Conservation (phyloP, 768 basidiomycete species). For the Termitomyces sp. region DNA sequence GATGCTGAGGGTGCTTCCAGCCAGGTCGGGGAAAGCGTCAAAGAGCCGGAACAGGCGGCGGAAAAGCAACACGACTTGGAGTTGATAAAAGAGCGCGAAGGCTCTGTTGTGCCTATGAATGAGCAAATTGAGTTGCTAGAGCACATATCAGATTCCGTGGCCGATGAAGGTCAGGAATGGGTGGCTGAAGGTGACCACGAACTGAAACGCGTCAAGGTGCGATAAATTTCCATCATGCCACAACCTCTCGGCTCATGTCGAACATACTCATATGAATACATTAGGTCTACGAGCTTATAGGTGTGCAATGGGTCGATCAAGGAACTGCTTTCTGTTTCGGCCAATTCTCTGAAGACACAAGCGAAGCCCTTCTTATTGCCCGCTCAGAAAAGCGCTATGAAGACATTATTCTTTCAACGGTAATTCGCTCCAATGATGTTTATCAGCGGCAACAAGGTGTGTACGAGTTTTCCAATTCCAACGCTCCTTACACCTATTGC, state of each 20-base stretch:
- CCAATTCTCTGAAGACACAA: slow-evolving; percentile 70
- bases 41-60: slow-evolving; percentile 14
- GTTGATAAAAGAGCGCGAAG: slow-evolving; percentile 29
- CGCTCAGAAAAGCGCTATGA: slow-evolving; percentile 70
- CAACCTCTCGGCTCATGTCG: not conserved
- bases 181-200: slow-evolving; percentile 62
- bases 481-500: slow-evolving; percentile 2
- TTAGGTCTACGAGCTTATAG: slow-evolving; percentile 92
- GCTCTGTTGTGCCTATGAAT: slow-evolving; percentile 27
- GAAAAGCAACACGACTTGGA: slow-evolving; percentile 14
- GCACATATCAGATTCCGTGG: slow-evolving; percentile 31
- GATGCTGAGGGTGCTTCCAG: not conserved
- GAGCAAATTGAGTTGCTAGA: slow-evolving; percentile 43
- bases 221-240: slow-evolving; percentile 2
- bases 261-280: slow-evolving; percentile 10
- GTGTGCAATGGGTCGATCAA: slow-evolving; percentile 89
- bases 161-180: slow-evolving; percentile 59
- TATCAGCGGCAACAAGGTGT: slow-evolving; percentile 80
- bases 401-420: slow-evolving; percentile 71
- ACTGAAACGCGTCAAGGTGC: slow-evolving; percentile 81
- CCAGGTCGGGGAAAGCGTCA: slow-evolving; percentile 6
- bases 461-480: slow-evolving; percentile 3
- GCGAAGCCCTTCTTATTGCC: slow-evolving; percentile 80
- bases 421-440: slow-evolving; percentile 76
- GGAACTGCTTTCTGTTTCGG: slow-evolving; percentile 97